Conservation (phyloP, 306 rosid genomes). For the Lablab purpureus region DNA sequence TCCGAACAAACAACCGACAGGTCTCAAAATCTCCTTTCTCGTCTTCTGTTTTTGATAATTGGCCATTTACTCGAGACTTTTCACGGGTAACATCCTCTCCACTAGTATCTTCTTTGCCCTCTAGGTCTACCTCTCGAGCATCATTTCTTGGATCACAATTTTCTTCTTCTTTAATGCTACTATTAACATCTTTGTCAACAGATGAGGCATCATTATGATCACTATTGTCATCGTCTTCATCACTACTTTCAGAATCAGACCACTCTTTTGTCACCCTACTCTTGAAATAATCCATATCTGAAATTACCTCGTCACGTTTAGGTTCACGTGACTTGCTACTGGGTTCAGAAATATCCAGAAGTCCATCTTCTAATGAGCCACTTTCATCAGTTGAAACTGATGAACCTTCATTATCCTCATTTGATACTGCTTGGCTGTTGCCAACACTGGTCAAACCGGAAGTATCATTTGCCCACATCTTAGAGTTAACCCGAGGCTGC, state of each 20-base stretch:
- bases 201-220: conserved; percentile 55
- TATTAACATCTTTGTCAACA: conserved; percentile 45
- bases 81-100: conserved; percentile 40
- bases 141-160: conserved; percentile 37
- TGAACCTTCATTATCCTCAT: conserved; percentile 45
- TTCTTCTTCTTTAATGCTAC: conserved; percentile 33
- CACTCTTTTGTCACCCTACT: conserved; percentile 76
- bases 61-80: conserved; percentile 44
- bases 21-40: conserved; percentile 64
- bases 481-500: conserved; percentile 82
- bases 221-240: conserved; percentile 46
- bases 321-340: conserved; percentile 43
- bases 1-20: conserved; percentile 82
- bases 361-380: conserved; percentile 42
- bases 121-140: conserved; percentile 43
- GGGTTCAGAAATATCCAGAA: conserved; percentile 37
- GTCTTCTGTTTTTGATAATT: conserved; percentile 51
- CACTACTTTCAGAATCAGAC: conserved; percentile 85
- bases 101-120: conserved; percentile 39
- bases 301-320: conserved; percentile 55
- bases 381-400: conserved; percentile 41
- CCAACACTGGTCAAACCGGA: conserved; percentile 46
- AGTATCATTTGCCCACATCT: conserved; percentile 85
- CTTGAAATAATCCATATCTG: conserved; percentile 89
- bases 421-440: conserved; percentile 45